These are phyloP conservation scores for Candida labiduridarum DNA, from an alignment of 1,139 yeast species.

Conservation along the genomic window DNA sequence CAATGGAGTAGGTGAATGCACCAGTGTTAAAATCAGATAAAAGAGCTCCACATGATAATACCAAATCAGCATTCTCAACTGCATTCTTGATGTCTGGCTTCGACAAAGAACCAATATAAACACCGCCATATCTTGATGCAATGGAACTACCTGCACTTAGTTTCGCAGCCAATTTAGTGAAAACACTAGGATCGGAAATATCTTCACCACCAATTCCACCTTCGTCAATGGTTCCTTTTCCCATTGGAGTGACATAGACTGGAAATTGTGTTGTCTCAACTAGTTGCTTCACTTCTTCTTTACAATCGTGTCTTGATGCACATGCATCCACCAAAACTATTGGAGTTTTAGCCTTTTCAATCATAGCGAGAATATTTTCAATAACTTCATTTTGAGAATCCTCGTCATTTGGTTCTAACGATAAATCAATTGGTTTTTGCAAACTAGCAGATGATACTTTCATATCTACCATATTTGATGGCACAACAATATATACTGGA, in stretches of 20 bases:
- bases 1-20: constrained; percentile 80
- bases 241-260: constrained; percentile 88
- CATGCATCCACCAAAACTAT: constrained; percentile 84
- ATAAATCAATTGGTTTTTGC: constrained; percentile 65
- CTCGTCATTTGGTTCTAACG: constrained; percentile 61
- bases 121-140: constrained; percentile 80
- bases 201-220: constrained; percentile 35
- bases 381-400: constrained; percentile 76
- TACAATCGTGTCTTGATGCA: constrained; percentile 75
- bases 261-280: constrained; percentile 78
- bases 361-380: constrained; percentile 53
- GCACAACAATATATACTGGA: constrained; percentile 83
- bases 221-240: constrained; percentile 81
- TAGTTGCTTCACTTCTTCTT: constrained; percentile 60
- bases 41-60: constrained; percentile 78
- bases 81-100: constrained; percentile 73
- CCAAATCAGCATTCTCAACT: constrained; percentile 77
- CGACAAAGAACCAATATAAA: constrained; percentile 80
- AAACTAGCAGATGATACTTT: constrained; percentile 57
- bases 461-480: constrained; percentile 77
- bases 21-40: constrained; percentile 90
- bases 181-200: constrained; percentile 29
- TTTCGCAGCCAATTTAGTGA: constrained; percentile 27
- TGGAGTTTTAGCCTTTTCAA: constrained; percentile 65
- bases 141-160: constrained; percentile 25